These are phyloP conservation scores for Chloranthus sessilifolius DNA, from an alignment of 164 flowering plant genomes.

Conservation along the genomic window DNA sequence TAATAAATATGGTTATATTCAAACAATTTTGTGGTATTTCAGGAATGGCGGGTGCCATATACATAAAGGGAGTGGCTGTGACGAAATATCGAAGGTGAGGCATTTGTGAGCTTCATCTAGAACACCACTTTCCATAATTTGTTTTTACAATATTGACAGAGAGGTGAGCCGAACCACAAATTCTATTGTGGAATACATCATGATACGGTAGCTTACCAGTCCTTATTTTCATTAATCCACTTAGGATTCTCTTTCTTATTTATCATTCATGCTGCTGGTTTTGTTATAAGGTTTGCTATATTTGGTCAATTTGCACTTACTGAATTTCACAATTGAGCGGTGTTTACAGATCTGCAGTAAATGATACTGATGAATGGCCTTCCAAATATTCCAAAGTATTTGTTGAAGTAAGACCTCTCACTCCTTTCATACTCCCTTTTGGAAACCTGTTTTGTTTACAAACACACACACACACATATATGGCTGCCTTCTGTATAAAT, in stretches of 20 bases:
- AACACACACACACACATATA: too few species aligned
- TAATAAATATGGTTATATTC: too few species aligned
- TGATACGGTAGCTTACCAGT: not conserved
- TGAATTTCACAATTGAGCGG: slow-evolving; percentile 1
- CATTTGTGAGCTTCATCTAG: not conserved
- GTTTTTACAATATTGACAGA: not conserved
- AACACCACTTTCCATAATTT: not conserved
- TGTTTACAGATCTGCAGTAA: slow-evolving; percentile 71
- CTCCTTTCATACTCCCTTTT: not conserved
- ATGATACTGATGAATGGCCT: slow-evolving; percentile 96
- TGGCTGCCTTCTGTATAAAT: too few species aligned
- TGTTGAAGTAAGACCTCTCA: slow-evolving; percentile 54
- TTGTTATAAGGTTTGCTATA: not conserved
- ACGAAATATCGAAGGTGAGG: slow-evolving; percentile 75
- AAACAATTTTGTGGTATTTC: slow-evolving; percentile 25
- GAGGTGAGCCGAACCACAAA: not conserved
- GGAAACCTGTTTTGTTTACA: too few species aligned
- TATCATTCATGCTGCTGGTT: not conserved
- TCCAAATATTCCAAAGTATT: slow-evolving; percentile 93
- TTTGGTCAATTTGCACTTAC: not conserved
- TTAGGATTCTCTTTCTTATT: slow-evolving; percentile 1
- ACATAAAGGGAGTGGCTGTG: slow-evolving; percentile 86
- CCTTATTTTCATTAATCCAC: not conserved
- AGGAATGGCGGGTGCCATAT: slow-evolving; percentile 96
- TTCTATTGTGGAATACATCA: not conserved